Percentiles rank a stretch among this genome's conserved stretches.
Conservation (phyloP, 805 yeast species). For the Hanseniaspora vineae region DNA sequence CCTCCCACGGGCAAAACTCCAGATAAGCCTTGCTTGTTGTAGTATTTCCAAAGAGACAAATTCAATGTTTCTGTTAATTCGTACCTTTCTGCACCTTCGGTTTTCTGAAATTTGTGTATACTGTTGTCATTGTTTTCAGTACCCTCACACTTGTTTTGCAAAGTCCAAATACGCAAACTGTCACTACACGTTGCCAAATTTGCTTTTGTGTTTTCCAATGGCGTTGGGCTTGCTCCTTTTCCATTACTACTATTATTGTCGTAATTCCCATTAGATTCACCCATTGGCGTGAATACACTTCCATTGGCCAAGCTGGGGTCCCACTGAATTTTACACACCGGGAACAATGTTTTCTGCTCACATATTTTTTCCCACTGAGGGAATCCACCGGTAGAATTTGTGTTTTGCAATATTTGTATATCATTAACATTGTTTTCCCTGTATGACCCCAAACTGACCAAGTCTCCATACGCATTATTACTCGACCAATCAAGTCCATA, state of each 20-base stretch:
- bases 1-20: background rate
- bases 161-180: background rate
- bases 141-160: background rate
- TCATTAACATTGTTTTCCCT: conserved; percentile 67
- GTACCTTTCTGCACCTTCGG: background rate
- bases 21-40: conserved; percentile 30
- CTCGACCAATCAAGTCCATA: conserved; percentile 23
- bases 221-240: too few species aligned
- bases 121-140: background rate
- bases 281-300: too few species aligned
- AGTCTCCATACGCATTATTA: conserved; percentile 12
- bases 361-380: conserved; percentile 59
- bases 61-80: conserved; percentile 28
- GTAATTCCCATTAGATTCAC: background rate
- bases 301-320: conserved; percentile 12
- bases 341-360: conserved; percentile 18
- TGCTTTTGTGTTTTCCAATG: background rate
- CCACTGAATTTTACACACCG: conserved; percentile 23
- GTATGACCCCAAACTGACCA: conserved; percentile 34
- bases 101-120: background rate
- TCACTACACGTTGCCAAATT: conserved; percentile 1
- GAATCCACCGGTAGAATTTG: conserved; percentile 67
- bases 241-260: background rate
- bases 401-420: conserved; percentile 37
- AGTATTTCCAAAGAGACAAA: conserved; percentile 29